Evolutionary conservation across 2,329 filamentous ascomycete genomes (phyloP).

Genomic region (Fusarium domesticum): DNA sequence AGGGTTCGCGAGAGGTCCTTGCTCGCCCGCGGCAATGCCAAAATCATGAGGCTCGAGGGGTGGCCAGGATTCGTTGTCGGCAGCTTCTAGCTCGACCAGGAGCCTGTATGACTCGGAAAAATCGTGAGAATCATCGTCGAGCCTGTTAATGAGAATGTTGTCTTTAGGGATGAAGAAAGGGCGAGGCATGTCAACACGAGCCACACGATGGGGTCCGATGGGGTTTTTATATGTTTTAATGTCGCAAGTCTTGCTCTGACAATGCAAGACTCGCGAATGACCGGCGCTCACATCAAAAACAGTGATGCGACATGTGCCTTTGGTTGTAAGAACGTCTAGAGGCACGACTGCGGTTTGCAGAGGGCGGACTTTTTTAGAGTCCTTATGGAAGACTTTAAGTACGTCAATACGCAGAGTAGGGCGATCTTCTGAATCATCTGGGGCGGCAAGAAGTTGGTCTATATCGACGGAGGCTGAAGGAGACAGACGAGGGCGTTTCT

Average conservation of each 20-base stretch:
- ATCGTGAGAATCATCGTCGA: conserved; percentile 46
- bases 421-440: conserved; percentile 32
- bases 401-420: conserved; percentile 52
- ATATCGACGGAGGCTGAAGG: conserved; percentile 36
- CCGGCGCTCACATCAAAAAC: conserved; percentile 36
- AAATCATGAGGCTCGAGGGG: conserved; percentile 43
- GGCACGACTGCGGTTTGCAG: conserved; percentile 30
- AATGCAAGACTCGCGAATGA: conserved; percentile 46
- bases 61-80: conserved; percentile 50
- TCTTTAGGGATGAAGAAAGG: conserved; percentile 54
- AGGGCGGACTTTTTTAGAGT: conserved; percentile 39
- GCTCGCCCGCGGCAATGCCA: conserved; percentile 23
- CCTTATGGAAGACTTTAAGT: conserved; percentile 50
- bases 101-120: conserved; percentile 51
- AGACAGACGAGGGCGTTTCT: conserved; percentile 51
- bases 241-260: conserved; percentile 53
- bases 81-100: conserved; percentile 51
- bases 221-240: conserved; percentile 50
- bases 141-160: conserved; percentile 48
- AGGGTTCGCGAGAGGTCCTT: conserved; percentile 17
- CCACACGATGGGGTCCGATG: conserved; percentile 44
- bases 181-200: conserved; percentile 45
- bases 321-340: conserved; percentile 31
- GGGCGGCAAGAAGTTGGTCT: conserved; percentile 35
- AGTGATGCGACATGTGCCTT: conserved; percentile 39